Evolutionary conservation across 768 basidiomycete genomes (phyloP).

Genomic region (Lenzites betulinus): DNA sequence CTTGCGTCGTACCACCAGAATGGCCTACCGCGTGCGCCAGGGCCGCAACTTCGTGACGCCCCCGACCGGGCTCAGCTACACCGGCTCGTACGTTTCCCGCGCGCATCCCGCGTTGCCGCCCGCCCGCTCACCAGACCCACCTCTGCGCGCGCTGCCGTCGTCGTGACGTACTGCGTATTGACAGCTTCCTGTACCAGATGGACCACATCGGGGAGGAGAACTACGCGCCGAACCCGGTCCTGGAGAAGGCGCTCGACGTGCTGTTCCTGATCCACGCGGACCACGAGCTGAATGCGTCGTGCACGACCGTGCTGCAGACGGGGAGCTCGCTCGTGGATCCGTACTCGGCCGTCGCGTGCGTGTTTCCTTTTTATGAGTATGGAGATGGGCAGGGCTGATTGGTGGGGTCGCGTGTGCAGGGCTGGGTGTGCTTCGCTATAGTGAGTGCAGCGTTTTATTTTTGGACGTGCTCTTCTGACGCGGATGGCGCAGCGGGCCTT

Average conservation of each 20-base stretch:
- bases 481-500: constrained; percentile 53
- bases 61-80: constrained; percentile 79
- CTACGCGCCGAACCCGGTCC: constrained; percentile 80
- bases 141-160: not conserved
- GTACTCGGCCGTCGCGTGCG: constrained; percentile 79
- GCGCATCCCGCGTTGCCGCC: not conserved
- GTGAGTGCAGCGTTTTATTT: constrained; percentile 46
- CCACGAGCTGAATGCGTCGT: constrained; percentile 87
- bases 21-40: constrained; percentile 93
- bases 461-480: not conserved
- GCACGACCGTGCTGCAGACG: constrained; percentile 86
- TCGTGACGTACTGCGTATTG: no score
- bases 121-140: no score
- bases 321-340: constrained; percentile 90
- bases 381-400: constrained; percentile 6
- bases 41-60: constrained; percentile 87
- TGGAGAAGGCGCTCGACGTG: constrained; percentile 85
- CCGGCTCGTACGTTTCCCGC: constrained; percentile 56
- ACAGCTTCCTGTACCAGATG: constrained; percentile 89
- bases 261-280: constrained; percentile 89
- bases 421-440: constrained; percentile 89
- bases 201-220: constrained; percentile 75
- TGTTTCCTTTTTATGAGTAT: constrained; percentile 2
- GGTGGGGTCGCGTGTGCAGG: constrained; percentile 34
- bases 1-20: constrained; percentile 43